Evolutionary conservation across 75 land plant genomes (phyloP), one percentile per base, ranked within the genome.

Genomic region (Pinus taeda): DNA sequence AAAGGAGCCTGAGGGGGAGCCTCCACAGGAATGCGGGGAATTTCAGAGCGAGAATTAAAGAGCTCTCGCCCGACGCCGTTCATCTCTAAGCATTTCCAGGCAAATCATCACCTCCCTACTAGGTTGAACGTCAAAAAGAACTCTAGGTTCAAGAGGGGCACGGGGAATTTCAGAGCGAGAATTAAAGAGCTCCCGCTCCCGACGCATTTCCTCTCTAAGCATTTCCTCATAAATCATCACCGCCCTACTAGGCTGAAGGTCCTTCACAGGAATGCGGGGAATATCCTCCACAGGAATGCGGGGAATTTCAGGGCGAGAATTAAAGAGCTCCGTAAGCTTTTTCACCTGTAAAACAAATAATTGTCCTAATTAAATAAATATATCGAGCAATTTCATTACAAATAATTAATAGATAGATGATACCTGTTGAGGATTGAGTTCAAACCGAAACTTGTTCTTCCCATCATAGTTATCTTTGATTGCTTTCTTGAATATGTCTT

Each of bases 401-500:
- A 63, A 26, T 17, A 63, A 6, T 13, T 36, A n/a, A 60, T 3
- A 8, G 18, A 18, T 24, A 4, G 26, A 26, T 26, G 17, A 73
- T 56, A 89, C 94, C 74, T 92, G 94, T 15, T 78, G 33, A 17
- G 30, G 12, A 74, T 77, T 88, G 13, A 92, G 88, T 59, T 88
- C 90, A 8, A 82, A 78, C 18, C 78, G 86, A 74, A 92, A 92
- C 75, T 83, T 90, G 62, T 74, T 80, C 55, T 53, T 79, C 20
- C 75, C 57, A 39, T 80, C 57, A 73, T 92, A 92, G 30, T 83
- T 92, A 17, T 90, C 92, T 61, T 80, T 81, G 30, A 92, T 88
- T 15, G 94, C 92, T 65, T 85, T 71, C 77, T 78, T 90, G 71
- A 92, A 92, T 5, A 79, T 57, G 60, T 78, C 84, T 62, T 92